phyloP scores from a whole-genome alignment of 2,329 filamentous ascomycete species.

The Neoscytalidium dimidiatum region DNA sequence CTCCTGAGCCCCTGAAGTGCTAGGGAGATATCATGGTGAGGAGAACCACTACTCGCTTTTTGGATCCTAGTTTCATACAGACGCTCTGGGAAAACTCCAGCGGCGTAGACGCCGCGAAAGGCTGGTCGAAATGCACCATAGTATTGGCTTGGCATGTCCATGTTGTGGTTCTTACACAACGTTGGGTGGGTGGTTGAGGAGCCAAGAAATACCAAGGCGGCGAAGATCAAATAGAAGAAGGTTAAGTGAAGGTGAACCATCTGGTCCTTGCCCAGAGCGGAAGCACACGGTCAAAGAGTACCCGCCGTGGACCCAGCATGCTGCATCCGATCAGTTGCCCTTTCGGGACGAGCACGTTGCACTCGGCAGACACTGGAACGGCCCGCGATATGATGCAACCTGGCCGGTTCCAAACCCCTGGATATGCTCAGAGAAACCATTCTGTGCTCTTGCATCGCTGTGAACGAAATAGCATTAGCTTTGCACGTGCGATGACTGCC shows the following conservation, averaged over 20 bases:
- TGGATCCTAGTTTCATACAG: neutral
- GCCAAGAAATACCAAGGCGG: neutral
- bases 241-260: neutral
- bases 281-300: neutral
- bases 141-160: neutral
- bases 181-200: neutral
- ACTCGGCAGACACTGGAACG: neutral
- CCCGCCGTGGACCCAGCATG: neutral
- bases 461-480: too few species aligned
- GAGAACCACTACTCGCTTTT: too few species aligned
- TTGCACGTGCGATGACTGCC: too few species aligned
- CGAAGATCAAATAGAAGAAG: neutral
- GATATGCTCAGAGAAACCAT: neutral
- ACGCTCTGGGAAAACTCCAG: neutral
- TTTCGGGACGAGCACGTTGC: slow-evolving; percentile 6
- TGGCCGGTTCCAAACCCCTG: neutral
- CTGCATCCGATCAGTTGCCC: neutral
- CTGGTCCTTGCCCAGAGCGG: neutral
- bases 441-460: too few species aligned
- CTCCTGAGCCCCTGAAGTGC: slow-evolving; percentile 1
- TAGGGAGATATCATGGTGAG: neutral
- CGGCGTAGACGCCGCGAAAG: neutral
- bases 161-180: neutral
- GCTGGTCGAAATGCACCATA: neutral
- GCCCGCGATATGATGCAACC: neutral